Evolutionary conservation across 2,329 filamentous ascomycete species (phyloP), one percentile per base, ranked within the genome.

Genomic region (Nemania bipapillata): DNA sequence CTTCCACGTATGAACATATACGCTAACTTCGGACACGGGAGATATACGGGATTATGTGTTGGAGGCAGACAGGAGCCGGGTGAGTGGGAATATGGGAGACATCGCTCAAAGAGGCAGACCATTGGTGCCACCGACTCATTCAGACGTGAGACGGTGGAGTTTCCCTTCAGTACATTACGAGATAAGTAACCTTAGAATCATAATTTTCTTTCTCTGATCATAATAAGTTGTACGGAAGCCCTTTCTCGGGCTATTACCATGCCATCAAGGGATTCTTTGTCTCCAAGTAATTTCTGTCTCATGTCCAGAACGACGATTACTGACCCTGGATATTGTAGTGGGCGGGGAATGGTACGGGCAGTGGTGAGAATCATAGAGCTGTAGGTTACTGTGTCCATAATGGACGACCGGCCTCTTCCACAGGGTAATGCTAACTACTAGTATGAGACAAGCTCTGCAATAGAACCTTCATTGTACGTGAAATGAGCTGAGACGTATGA

Each of bases 161-260:
- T 67, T 73, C 47, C 72, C 73, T 52, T 65, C 60, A 15, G 17
- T 72, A 28, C 49, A 28, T 20, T 65, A 61, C 49, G 40, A 49
- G 58, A 45, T 12, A n/a, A 45, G 42, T 22, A 45, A 37, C 32
- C 30, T 55, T 32, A 22, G 26, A 4, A 57, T 2, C 11, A 9
- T 45, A 32, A 7, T 35, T 26, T 60, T 55, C 22, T 45, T 56
- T 35, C 20, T 20, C 20, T 28, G 15, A 9, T 58, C 12, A 35
- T 49, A 24, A 47, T 40, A 11, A 20, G 20, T n/a, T 47, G 22
- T 30, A 28, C 49, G 17, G 15, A 15, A 49, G 30, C 20, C 6
- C 37, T 22, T 45, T n/a, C 28, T 50, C 40, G 3, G n/a, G 8
- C 22, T 32, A 52, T 57, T 32, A 28, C 12, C 11, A 24, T 58